phyloP scores from a whole-genome alignment of 2,329 filamentous ascomycete genomes.

The Stemphylium beticola region DNA sequence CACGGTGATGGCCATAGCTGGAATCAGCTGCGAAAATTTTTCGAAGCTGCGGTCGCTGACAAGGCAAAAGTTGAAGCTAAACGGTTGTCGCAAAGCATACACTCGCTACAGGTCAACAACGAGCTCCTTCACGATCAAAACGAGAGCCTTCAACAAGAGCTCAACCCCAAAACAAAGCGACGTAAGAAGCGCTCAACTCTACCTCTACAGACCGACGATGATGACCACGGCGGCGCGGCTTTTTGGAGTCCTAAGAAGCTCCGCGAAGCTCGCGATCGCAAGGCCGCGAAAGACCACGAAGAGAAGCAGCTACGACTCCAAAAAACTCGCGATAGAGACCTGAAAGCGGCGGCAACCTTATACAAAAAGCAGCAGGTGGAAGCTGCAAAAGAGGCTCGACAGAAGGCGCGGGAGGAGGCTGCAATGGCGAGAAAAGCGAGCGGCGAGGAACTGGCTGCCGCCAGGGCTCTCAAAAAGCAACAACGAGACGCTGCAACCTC shows the following conservation, averaged over 20 bases:
- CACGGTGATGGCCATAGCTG: too few species aligned
- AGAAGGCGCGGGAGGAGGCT: not conserved
- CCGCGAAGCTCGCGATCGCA: not conserved
- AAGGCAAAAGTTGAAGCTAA: too few species aligned
- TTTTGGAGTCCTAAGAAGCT: not conserved
- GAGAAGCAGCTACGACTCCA: too few species aligned
- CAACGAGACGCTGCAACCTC: not conserved
- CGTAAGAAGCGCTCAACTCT: not conserved
- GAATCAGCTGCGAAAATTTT: too few species aligned
- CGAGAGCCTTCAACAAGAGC: not conserved
- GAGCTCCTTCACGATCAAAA: constrained; percentile 23
- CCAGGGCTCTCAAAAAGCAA: not conserved
- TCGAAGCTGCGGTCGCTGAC: too few species aligned
- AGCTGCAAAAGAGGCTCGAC: too few species aligned
- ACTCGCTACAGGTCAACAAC: too few species aligned
- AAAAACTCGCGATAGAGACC: too few species aligned
- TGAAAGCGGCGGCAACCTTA: too few species aligned
- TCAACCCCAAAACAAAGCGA: not conserved
- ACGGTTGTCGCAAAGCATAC: too few species aligned
- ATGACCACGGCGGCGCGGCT: not conserved
- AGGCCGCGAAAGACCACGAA: too few species aligned
- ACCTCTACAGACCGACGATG: not conserved
- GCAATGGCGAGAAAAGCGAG: not conserved
- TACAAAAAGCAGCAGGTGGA: too few species aligned
- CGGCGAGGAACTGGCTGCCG: not conserved